Conservation (phyloP, 2,329 filamentous ascomycete species). For the Sporothrix pseudoabietina region DNA sequence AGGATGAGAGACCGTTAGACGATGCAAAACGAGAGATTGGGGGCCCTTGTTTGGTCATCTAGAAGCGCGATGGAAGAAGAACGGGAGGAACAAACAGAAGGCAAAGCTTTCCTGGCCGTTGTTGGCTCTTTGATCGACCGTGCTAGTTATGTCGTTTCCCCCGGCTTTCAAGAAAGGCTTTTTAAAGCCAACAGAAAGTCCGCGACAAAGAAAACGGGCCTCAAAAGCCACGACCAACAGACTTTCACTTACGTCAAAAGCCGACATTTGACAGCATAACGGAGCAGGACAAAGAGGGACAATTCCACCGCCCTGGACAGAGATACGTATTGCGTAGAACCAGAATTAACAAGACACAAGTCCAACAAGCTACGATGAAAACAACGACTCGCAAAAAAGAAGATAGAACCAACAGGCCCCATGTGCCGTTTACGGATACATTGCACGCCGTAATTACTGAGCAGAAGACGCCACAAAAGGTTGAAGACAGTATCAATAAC, state of each 20-base stretch:
- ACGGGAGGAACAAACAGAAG: background rate
- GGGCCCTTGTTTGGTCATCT: background rate
- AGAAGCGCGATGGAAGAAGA: background rate
- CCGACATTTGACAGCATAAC: background rate
- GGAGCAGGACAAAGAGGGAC: background rate
- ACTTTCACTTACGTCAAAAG: background rate
- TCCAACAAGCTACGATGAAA: background rate
- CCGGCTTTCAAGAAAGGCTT: background rate
- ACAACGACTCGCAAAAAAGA: background rate
- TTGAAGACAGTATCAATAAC: too few species aligned
- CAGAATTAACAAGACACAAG: background rate
- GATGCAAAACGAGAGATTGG: background rate
- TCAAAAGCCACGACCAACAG: background rate
- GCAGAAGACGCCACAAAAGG: background rate
- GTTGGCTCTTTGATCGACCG: background rate
- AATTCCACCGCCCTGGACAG: background rate
- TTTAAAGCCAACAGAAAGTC: background rate
- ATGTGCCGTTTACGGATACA: slow-evolving; percentile 3
- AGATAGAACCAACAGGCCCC: background rate
- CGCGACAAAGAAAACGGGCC: background rate
- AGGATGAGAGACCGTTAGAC: background rate
- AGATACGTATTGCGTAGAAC: background rate
- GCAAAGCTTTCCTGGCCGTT: background rate
- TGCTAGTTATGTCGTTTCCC: background rate
- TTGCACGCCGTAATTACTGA: background rate